A percentile compares a stretch with the other conserved stretches of the same genome.
Conservation (phyloP, 208 protist genomes). For the Acanthamoeba triangularis region DNA sequence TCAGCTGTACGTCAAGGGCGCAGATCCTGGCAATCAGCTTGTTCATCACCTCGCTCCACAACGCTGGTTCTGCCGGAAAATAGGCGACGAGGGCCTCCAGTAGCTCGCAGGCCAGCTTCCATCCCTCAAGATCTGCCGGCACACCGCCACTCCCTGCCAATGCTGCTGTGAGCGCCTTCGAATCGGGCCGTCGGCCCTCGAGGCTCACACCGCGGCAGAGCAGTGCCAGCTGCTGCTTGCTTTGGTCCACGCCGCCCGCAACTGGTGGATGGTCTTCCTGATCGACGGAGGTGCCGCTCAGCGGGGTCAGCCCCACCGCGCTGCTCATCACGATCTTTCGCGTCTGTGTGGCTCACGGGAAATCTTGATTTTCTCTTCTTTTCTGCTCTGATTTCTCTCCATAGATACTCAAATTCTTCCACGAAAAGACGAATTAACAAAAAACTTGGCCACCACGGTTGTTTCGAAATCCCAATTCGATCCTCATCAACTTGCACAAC, state of each 20-base stretch:
- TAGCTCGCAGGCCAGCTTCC: not conserved
- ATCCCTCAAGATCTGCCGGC: not conserved
- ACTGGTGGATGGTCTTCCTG: not conserved
- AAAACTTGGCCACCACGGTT: no score
- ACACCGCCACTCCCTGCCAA: not conserved
- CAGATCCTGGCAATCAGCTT: constrained; percentile 11
- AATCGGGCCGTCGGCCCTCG: not conserved
- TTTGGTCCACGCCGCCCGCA: not conserved
- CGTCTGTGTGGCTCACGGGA: no score
- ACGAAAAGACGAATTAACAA: no score
- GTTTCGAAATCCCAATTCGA: no score
- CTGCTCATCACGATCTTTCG: no score
- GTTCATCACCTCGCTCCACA: constrained; percentile 33
- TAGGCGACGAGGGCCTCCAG: not conserved
- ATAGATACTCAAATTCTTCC: no score
- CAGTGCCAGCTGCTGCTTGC: constrained; percentile 1
- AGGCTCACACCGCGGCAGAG: not conserved
- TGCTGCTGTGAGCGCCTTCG: not conserved
- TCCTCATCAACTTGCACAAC: no score
- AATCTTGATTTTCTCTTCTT: no score
- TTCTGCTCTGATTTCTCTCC: no score
- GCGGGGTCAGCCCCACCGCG: no score
- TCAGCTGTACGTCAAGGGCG: constrained; percentile 17
- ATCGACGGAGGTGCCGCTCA: not conserved
- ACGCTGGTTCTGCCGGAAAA: not conserved